phyloP scores from a whole-genome alignment of 2,329 filamentous ascomycete species.

The Cladophialophora psammophila region DNA sequence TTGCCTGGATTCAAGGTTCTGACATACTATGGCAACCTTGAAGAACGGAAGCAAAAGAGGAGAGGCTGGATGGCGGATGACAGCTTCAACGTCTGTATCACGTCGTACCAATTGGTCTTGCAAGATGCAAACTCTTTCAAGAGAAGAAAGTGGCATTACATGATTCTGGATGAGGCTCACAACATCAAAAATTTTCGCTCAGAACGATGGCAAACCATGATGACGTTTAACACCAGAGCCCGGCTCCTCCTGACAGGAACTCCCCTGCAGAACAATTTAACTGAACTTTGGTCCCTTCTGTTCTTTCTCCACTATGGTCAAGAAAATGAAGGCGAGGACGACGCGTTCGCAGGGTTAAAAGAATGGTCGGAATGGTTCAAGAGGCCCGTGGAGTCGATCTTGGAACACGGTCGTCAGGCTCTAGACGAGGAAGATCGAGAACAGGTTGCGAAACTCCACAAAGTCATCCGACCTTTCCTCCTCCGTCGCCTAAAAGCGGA shows the following conservation, averaged over 20 bases:
- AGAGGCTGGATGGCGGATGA: slow-evolving; percentile 93
- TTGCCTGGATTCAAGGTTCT: slow-evolving; percentile 97
- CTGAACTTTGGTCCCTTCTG: slow-evolving; percentile 93
- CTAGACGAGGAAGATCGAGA: slow-evolving; percentile 93
- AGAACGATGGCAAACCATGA: slow-evolving; percentile 91
- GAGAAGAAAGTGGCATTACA: slow-evolving; percentile 92
- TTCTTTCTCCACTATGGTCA: slow-evolving; percentile 96
- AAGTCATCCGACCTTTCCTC: slow-evolving; percentile 89
- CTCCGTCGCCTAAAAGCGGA: slow-evolving; percentile 91
- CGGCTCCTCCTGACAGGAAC: slow-evolving; percentile 91
- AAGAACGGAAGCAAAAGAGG: slow-evolving; percentile 89
- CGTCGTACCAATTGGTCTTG: slow-evolving; percentile 93
- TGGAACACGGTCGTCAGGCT: slow-evolving; percentile 91
- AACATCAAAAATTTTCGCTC: slow-evolving; percentile 99
- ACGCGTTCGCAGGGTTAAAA: slow-evolving; percentile 90
- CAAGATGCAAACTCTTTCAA: slow-evolving; percentile 95
- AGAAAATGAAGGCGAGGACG: slow-evolving; percentile 74
- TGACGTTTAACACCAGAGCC: slow-evolving; percentile 90
- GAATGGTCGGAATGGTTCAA: slow-evolving; percentile 97
- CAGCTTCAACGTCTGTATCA: slow-evolving; percentile 96
- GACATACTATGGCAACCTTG: slow-evolving; percentile 92
- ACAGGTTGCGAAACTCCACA: slow-evolving; percentile 92
- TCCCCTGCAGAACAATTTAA: slow-evolving; percentile 94
- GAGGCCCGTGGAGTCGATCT: slow-evolving; percentile 91
- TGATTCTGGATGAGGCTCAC: slow-evolving; percentile 97